Evolutionary conservation across 2,329 filamentous ascomycete genomes (phyloP).

Genomic region (Paraphaeosphaeria sporulosa): DNA sequence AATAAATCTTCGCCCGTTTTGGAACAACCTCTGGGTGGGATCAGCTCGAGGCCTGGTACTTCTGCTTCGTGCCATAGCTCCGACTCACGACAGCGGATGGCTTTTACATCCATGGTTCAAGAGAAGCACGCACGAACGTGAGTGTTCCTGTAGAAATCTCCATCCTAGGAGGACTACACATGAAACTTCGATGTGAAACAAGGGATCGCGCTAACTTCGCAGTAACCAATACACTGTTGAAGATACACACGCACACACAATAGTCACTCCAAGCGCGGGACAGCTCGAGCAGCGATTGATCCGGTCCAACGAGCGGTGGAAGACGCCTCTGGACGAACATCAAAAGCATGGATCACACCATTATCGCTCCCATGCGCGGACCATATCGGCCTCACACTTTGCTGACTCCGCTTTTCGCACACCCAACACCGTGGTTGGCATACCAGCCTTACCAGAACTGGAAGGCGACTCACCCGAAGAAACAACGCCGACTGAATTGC

Average conservation of each 20-base stretch:
- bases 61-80: conserved; percentile 16
- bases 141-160: background rate
- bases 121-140: conserved; percentile 16
- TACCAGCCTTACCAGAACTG: conserved; percentile 5
- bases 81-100: background rate
- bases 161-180: too few relatives aligned
- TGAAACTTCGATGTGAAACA: background rate
- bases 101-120: conserved; percentile 10
- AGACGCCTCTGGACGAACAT: conserved; percentile 47
- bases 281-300: conserved; percentile 50
- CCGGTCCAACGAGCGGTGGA: conserved; percentile 52
- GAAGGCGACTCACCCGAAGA: conserved; percentile 12
- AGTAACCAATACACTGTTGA: background rate
- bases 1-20: conserved; percentile 17
- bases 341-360: conserved; percentile 34
- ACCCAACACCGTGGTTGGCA: background rate
- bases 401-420: conserved; percentile 7
- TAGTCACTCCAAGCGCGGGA: conserved; percentile 44
- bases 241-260: conserved; percentile 10
- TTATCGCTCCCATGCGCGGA: conserved; percentile 37
- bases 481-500: background rate
- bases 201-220: conserved; percentile 4
- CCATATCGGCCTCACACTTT: conserved; percentile 20
- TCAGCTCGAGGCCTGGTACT: conserved; percentile 19
- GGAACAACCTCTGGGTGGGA: conserved; percentile 18